Percentiles rank a stretch among this genome's conserved stretches.
Conservation (phyloP, 2,329 filamentous ascomycete species). For the Neophaeococcomyces mojaviensis region DNA sequence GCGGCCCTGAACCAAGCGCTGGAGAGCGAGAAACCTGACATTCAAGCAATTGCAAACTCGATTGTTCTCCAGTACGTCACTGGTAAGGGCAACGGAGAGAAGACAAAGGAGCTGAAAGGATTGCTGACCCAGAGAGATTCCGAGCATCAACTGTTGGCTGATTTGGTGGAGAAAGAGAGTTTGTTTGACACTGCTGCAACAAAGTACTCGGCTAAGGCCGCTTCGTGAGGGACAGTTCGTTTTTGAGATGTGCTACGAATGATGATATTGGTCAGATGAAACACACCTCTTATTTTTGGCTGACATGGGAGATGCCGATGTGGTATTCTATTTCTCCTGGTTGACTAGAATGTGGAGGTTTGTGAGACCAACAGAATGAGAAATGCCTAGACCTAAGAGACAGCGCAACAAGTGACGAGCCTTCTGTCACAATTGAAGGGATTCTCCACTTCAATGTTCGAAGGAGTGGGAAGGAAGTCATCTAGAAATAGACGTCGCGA, state of each 20-base stretch:
- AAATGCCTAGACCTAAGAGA: too few relatives aligned
- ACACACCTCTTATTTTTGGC: too few relatives aligned
- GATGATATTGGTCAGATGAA: background rate
- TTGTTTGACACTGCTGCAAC: slow-evolving; percentile 77
- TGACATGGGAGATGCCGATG: too few relatives aligned
- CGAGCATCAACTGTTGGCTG: slow-evolving; percentile 62
- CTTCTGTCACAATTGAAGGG: too few relatives aligned
- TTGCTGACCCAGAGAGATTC: slow-evolving; percentile 49
- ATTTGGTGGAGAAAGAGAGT: slow-evolving; percentile 77
- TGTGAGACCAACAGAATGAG: too few relatives aligned
- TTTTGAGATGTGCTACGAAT: background rate
- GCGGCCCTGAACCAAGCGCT: slow-evolving; percentile 74
- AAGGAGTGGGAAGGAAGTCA: too few relatives aligned
- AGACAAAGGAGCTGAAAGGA: slow-evolving; percentile 23
- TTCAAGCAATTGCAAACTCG: slow-evolving; percentile 72
- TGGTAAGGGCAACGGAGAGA: slow-evolving; percentile 55
- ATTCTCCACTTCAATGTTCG: too few relatives aligned
- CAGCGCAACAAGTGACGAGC: too few relatives aligned
- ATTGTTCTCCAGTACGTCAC: slow-evolving; percentile 70
- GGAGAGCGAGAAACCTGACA: slow-evolving; percentile 56
- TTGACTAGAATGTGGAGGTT: too few relatives aligned
- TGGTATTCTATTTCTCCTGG: too few relatives aligned
- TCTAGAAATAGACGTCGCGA: too few relatives aligned
- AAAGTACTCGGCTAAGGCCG: slow-evolving; percentile 81
- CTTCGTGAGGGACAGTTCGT: slow-evolving; percentile 26